These are phyloP conservation scores for Evansstolkia leycettana DNA, from an alignment of 495 filamentous ascomycete genomes.

Conservation along the genomic window DNA sequence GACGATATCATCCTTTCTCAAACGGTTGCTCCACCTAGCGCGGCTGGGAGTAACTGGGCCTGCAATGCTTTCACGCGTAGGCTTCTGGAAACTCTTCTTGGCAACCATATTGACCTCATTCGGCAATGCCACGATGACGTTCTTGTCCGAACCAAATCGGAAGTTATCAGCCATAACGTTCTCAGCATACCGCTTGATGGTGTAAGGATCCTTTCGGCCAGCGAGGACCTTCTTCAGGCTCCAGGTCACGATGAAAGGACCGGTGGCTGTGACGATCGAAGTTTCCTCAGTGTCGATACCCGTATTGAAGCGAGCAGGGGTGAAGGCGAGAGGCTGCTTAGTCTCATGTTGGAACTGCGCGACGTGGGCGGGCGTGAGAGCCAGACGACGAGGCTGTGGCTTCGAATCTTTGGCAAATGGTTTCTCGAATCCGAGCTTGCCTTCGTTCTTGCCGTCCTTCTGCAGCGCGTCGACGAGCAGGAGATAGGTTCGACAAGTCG, in stretches of 20 bases:
- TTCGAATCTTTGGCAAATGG: conserved; percentile 86
- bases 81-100: conserved; percentile 69
- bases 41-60: conserved; percentile 44
- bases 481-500: conserved; percentile 88
- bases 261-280: conserved; percentile 92
- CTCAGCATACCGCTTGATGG: conserved; percentile 90
- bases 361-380: conserved; percentile 75
- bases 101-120: conserved; percentile 98
- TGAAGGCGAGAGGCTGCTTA: conserved; percentile 73
- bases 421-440: conserved; percentile 94
- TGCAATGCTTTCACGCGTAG: conserved; percentile 86
- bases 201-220: conserved; percentile 76
- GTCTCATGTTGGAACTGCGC: conserved; percentile 97
- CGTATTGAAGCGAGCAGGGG: conserved; percentile 86
- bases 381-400: conserved; percentile 84
- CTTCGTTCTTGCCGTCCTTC: conserved; percentile 88
- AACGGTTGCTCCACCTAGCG: conserved; percentile 36
- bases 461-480: conserved; percentile 86
- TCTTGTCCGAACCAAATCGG: conserved; percentile 92
- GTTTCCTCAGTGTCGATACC: conserved; percentile 70
- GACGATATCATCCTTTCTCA: conserved; percentile 68
- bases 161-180: conserved; percentile 99
- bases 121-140: conserved; percentile 90
- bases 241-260: conserved; percentile 96
- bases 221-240: conserved; percentile 74